Percentiles rank a stretch among this genome's conserved stretches.
Conservation (phyloP, 495 filamentous ascomycete species). For the Daldinia childiae region DNA sequence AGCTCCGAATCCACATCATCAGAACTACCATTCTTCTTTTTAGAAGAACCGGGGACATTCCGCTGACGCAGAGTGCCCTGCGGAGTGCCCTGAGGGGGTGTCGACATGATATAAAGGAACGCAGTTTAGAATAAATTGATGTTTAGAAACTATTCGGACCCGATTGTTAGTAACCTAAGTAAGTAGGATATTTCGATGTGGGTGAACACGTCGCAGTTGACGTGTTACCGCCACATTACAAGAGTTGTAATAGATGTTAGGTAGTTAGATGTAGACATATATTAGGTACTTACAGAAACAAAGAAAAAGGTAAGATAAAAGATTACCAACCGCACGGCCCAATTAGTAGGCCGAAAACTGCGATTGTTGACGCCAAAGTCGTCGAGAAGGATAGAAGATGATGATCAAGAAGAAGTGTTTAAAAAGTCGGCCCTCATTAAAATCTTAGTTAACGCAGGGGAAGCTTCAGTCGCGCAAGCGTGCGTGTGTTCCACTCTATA, state of each 20-base stretch:
- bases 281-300: conserved; percentile 42
- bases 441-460: conserved; percentile 36
- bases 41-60: conserved; percentile 55
- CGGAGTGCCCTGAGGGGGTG: conserved; percentile 43
- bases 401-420: conserved; percentile 21
- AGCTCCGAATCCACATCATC: conserved; percentile 56
- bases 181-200: conserved; percentile 9
- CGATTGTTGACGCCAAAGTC: conserved; percentile 33
- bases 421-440: conserved; percentile 26
- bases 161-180: conserved; percentile 10
- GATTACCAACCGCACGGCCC: conserved; percentile 36
- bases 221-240: conserved; percentile 14
- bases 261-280: not conserved
- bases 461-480: conserved; percentile 30
- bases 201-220: conserved; percentile 27
- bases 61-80: conserved; percentile 65
- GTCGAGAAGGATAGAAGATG: conserved; percentile 21
- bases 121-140: conserved; percentile 29
- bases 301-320: conserved; percentile 20
- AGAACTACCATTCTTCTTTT: conserved; percentile 54
- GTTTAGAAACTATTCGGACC: conserved; percentile 19
- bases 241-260: not conserved
- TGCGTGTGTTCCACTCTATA: conserved; percentile 32
- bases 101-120: conserved; percentile 51
- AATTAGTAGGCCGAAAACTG: conserved; percentile 23